Evolutionary conservation across 163 green algal species (phyloP), one percentile per base, ranked within the genome.

Genomic region (Prototheca wickerhamii): DNA sequence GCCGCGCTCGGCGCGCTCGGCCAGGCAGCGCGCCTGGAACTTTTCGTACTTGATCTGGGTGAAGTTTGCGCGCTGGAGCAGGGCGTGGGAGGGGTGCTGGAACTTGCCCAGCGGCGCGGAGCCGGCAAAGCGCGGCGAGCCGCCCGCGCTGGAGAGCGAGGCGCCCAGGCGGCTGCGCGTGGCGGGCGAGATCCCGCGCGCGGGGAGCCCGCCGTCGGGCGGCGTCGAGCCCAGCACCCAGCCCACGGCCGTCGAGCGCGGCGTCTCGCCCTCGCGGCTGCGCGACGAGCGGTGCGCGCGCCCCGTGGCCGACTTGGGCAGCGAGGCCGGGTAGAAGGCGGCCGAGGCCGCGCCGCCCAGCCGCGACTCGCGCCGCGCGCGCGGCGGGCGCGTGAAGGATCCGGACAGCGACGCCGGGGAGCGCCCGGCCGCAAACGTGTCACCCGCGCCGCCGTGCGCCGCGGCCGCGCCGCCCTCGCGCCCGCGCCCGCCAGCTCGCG

Each of bases 61-160:
- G 77, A 97, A 97, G 33, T 82, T 83, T 60, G 92, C 86, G 3
- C 90, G 75, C 72, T 96, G 85, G 58, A 97, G 79, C 67, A 96
- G 75, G n/a, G 83, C 76, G 67, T 95, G 83, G 53, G 61, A 84
- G 46, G 89, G 87, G 69, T 98, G 91, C 74, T 95, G 90, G 67
- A 92, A 88, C 81, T 90, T 91, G 62, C 70, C 74, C 33, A 94
- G 76, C 21, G 82, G 75, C 54, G 59, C 30, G 15, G 73, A 78
- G 54, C 29, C 46, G 15, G 44, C 25, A 40, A 60, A 34, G 40
- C n/a, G 40, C 8, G 17, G 25, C 35, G n/a, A 43, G 37, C 58
- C 58, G 17, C 40, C 37, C 15, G 23, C 33, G 4, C 7, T 15
- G 7, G 56, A 62, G 30, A 10, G 54, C 32, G 15, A 58, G 28